Percentiles rank a stretch among this genome's conserved stretches.
Conservation (phyloP, 2,329 filamentous ascomycete species). For the Rhynchosporium secalis region DNA sequence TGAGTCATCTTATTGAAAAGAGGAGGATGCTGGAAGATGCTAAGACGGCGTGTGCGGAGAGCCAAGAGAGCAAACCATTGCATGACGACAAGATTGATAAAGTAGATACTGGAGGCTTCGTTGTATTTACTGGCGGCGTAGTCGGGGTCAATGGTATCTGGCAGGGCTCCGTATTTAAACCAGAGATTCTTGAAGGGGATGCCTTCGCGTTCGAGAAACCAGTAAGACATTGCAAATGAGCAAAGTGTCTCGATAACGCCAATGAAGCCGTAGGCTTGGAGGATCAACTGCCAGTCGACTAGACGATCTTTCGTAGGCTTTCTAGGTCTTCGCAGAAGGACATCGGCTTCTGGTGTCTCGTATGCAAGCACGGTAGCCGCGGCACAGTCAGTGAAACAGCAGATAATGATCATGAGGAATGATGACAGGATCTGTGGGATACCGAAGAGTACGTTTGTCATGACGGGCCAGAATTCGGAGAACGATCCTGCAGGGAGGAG, state of each 20-base stretch:
- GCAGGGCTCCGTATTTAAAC: constrained; percentile 63
- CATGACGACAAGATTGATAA: constrained; percentile 79
- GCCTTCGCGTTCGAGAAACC: constrained; percentile 63
- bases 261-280: constrained; percentile 71
- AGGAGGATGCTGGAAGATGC: constrained; percentile 72
- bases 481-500: constrained; percentile 61
- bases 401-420: constrained; percentile 53
- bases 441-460: constrained; percentile 62
- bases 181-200: constrained; percentile 65
- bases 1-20: constrained; percentile 62
- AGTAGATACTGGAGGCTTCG: constrained; percentile 60
- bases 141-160: constrained; percentile 48
- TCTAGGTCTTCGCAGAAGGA: constrained; percentile 67
- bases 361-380: constrained; percentile 74
- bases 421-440: constrained; percentile 60
- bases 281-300: constrained; percentile 70
- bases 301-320: constrained; percentile 69
- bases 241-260: constrained; percentile 62
- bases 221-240: constrained; percentile 66
- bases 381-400: constrained; percentile 74
- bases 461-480: constrained; percentile 62
- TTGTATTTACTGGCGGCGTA: constrained; percentile 54
- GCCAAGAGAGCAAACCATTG: constrained; percentile 77
- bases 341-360: constrained; percentile 74
- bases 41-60: constrained; percentile 62